These are phyloP conservation scores for Pleodorina starrii DNA, from an alignment of 139 green algal genomes.

Conservation along the genomic window DNA sequence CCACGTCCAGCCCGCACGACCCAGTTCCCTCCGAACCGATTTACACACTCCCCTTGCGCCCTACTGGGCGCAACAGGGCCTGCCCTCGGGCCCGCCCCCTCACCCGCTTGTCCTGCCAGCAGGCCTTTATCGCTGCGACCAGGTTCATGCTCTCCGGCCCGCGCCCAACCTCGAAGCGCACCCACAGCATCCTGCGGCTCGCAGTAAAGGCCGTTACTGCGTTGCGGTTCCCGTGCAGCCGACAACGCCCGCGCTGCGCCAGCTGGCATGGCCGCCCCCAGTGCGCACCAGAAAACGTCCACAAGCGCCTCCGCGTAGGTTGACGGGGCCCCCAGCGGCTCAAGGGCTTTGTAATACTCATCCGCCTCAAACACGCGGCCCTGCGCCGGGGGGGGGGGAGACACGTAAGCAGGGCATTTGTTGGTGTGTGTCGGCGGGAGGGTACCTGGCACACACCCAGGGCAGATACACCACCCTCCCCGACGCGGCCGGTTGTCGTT, in stretches of 20 bases:
- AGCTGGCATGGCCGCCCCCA: neutral
- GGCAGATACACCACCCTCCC: neutral
- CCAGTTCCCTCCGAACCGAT: too few species aligned
- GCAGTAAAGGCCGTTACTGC: neutral
- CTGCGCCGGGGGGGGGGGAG: neutral
- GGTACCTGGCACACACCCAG: neutral
- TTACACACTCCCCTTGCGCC: too few species aligned
- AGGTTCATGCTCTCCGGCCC: constrained; percentile 45
- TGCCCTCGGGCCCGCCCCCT: too few species aligned
- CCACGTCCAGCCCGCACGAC: too few species aligned
- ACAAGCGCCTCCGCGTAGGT: constrained; percentile 41
- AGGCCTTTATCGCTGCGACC: constrained; percentile 53
- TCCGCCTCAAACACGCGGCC: constrained; percentile 14
- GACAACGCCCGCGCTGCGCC: neutral
- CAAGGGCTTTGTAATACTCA: constrained; percentile 37
- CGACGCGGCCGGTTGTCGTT: neutral
- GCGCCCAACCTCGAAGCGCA: constrained; percentile 47
- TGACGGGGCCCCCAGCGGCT: neutral
- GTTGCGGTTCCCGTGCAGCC: too few species aligned
- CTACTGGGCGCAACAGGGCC: too few species aligned
- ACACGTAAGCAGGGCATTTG: neutral
- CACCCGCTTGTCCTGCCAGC: constrained; percentile 61
- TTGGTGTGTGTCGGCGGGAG: neutral
- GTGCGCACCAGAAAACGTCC: constrained; percentile 59
- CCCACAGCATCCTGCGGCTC: constrained; percentile 56